Evolutionary conservation across 1,284 basidiomycete species (phyloP).

Genomic region (Vanrija sp.): DNA sequence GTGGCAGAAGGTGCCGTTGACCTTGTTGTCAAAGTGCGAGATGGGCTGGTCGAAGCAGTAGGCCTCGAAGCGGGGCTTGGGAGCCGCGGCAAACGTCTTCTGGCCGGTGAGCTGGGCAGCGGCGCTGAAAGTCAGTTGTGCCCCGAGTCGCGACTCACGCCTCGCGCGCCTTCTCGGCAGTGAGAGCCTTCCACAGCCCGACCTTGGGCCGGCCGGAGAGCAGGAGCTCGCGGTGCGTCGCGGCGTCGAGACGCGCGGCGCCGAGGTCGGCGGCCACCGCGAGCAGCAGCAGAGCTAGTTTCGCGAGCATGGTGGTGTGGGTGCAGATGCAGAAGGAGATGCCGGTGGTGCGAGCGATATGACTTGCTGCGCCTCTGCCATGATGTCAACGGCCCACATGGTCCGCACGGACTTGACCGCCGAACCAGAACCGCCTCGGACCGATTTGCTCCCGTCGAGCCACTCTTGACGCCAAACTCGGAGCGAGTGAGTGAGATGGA

Average conservation of each 20-base stretch:
- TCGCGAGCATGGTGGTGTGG: too few species aligned
- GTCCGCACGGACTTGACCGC: too few species aligned
- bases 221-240: constrained; percentile 26
- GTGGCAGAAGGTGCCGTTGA: constrained; percentile 52
- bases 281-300: too few species aligned
- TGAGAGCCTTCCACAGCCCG: constrained; percentile 31
- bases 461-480: too few species aligned
- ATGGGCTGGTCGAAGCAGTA: constrained; percentile 76
- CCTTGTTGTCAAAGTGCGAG: constrained; percentile 58
- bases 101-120: background rate
- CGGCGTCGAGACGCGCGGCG: constrained; percentile 15
- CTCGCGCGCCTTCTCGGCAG: constrained; percentile 36
- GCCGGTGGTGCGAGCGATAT: too few species aligned
- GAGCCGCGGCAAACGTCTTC: background rate
- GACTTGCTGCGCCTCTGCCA: too few species aligned
- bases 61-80: constrained; percentile 28
- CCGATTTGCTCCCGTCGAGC: too few species aligned
- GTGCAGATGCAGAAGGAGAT: too few species aligned
- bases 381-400: too few species aligned
- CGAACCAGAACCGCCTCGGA: too few species aligned
- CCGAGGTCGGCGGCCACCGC: too few species aligned
- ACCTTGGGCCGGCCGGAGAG: constrained; percentile 32
- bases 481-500: too few species aligned
- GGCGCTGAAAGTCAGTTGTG: background rate
- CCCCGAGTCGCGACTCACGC: constrained; percentile 41